Conservation (phyloP, 352 stramenopile species). For the Pythium oligandrum region DNA sequence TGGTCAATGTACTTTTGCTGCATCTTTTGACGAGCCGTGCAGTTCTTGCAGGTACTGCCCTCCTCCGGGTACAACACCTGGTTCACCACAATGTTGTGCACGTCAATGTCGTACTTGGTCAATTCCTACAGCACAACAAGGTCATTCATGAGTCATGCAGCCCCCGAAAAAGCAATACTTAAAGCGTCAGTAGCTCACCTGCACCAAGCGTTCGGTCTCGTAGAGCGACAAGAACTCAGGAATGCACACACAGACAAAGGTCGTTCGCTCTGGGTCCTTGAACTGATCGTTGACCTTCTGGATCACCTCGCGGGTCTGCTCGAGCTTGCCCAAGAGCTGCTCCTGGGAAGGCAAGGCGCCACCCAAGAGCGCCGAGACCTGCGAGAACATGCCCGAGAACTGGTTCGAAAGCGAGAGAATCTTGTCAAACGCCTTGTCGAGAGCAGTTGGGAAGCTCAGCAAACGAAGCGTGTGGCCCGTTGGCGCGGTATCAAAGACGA, state of each 20-base stretch:
- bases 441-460: constrained; percentile 96
- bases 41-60: constrained; percentile 88
- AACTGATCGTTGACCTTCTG: constrained; percentile 99
- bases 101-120: constrained; percentile 99
- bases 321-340: constrained; percentile 95
- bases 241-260: constrained; percentile 99
- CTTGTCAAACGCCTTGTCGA: constrained; percentile 98
- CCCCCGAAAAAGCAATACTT: too few relatives aligned
- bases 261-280: constrained; percentile 97
- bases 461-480: constrained; percentile 97
- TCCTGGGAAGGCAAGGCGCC: constrained; percentile 84
- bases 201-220: constrained; percentile 98
- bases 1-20: constrained; percentile 99
- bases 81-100: constrained; percentile 99
- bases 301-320: constrained; percentile 95
- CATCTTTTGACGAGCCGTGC: constrained; percentile 96
- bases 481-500: constrained; percentile 98
- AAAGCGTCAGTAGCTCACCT: constrained; percentile 12
- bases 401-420: constrained; percentile 96
- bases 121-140: constrained; percentile 71
- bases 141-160: not conserved
- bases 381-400: constrained; percentile 85
- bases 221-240: constrained; percentile 99
- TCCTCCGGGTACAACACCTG: constrained; percentile 95
- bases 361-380: constrained; percentile 74